Evolutionary conservation across 2,329 filamentous ascomycete genomes (phyloP), one percentile per base, ranked within the genome.

Genomic region (Ascochyta rabiei): DNA sequence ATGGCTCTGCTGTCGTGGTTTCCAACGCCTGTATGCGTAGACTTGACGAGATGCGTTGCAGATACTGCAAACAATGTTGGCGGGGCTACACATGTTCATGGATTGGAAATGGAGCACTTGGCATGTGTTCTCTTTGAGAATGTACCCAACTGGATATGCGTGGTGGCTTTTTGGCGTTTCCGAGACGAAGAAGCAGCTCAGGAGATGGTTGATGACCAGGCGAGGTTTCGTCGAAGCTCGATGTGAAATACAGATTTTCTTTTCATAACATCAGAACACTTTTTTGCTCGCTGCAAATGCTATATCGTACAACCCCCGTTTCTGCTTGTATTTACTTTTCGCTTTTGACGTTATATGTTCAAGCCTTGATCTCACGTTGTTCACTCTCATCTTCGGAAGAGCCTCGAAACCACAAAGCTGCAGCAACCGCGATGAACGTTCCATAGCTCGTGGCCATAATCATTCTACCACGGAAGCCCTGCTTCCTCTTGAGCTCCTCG

Each of bases 401-500:
- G n/a, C 35, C 47, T 7, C 61, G 66, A 48, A 61, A 68, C 61
- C 63, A 70, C 44, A 75, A 49, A 44, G 62, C 67, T 24, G 60
- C 70, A n/a, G 79, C 77, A 13, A 73, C 65, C 4, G 70, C 64
- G 26, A 81, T 74, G 31, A 80, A 75, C 23, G 72, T 70, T 5
- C 79, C 79, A 61, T 80, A 81, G 4, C 74, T 76, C 8, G 76
- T 67, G 2, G 77, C 79, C 62, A 82, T 78, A 46, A 81, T 79
- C 57, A 76, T 78, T 28, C 80, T 69, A 2, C 80, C 80, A 42
- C 75, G 67, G n/a, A 73, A 71, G 2, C 80, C 79, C 56, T 81
- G 79, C 62, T 77, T 80, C 42, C 68, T 73, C 64, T 81, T 81
- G 52, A 81, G 61, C 56, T 60, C 71, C 60, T 81, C 79, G 53